Evolutionary conservation across 2,329 filamentous ascomycete species (phyloP).

Genomic region (Thermoascus crustaceus): DNA sequence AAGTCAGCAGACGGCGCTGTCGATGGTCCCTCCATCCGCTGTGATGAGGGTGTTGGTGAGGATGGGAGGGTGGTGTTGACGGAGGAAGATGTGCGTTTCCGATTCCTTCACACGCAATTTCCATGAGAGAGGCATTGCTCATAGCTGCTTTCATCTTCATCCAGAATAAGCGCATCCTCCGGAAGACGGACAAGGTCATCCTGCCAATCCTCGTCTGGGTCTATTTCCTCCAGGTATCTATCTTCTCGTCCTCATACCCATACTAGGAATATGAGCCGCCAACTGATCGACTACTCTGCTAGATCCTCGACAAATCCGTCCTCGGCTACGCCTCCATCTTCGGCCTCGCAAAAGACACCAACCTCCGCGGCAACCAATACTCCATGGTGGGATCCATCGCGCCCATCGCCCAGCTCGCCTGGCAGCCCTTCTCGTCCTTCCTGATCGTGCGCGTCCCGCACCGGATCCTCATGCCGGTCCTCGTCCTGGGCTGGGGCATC

Average conservation of each 20-base stretch:
- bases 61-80: too few species aligned
- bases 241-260: neutral
- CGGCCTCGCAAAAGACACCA: conserved; percentile 43
- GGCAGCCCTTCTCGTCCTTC: conserved; percentile 53
- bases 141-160: too few species aligned
- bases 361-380: conserved; percentile 48
- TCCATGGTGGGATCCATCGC: conserved; percentile 51
- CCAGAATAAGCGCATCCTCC: conserved; percentile 46
- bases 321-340: conserved; percentile 53
- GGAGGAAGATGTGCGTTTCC: too few species aligned
- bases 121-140: too few species aligned
- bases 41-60: too few species aligned
- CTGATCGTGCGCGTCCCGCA: conserved; percentile 56
- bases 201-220: conserved; percentile 41
- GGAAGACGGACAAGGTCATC: conserved; percentile 55
- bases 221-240: conserved; percentile 35
- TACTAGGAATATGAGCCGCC: too few species aligned
- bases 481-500: conserved; percentile 43
- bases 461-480: conserved; percentile 48
- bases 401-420: conserved; percentile 52
- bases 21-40: too few species aligned
- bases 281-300: too few species aligned
- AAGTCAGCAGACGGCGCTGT: too few species aligned
- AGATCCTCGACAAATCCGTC: conserved; percentile 51
- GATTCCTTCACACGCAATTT: too few species aligned